Evolutionary conservation across 2,329 filamentous ascomycete genomes (phyloP), one percentile per base, ranked within the genome.

Genomic region (Trichophyton benhamiae): DNA sequence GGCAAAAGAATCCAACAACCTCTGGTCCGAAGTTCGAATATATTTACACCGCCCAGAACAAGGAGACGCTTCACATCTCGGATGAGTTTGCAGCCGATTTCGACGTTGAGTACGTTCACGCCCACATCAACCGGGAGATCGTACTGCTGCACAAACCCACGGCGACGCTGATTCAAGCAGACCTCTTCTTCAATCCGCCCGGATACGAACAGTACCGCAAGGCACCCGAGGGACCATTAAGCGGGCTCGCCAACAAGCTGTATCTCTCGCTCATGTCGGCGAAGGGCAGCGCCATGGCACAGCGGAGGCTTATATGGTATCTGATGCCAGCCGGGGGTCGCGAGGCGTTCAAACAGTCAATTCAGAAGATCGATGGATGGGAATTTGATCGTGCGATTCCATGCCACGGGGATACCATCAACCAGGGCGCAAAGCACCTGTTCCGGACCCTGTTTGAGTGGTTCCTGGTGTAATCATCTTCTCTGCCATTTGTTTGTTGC

Each of bases 331-430:
- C 74, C 17, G 78, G 76, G 42, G 83, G 96, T 73, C 79, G 88
- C 33, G 66, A 74, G 3, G 85, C 83, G 13, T 95, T 91, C 73
- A 85, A 85, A 65, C 79, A 83, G 64, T 91, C 87, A 67, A 76
- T 90, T 46, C 76, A 74, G 66, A 80, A 81, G 63, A 92, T 97
- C 65, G 79, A 84, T 60, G 72, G 74, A 60, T 99, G 92, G 92
- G 87, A 92, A 62, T 96, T 96, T 71, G 83, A 87, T 65, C 85
- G 85, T 44, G 80, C 97, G 58, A 85, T 99, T 63, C 91, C 92
- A 0, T 97, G 92, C 72, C 94, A 99, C 75, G 94, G 94, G 7
- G 94, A 99, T 76, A 86, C 88, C 15, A 85, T 97, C 66, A 87
- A 94, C 72, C 81, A 72, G 0, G 82, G 79, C 2, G 91, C 82